Evolutionary conservation across 78 protist species (phyloP).

Genomic region (Dictyostelium firmibasis): DNA sequence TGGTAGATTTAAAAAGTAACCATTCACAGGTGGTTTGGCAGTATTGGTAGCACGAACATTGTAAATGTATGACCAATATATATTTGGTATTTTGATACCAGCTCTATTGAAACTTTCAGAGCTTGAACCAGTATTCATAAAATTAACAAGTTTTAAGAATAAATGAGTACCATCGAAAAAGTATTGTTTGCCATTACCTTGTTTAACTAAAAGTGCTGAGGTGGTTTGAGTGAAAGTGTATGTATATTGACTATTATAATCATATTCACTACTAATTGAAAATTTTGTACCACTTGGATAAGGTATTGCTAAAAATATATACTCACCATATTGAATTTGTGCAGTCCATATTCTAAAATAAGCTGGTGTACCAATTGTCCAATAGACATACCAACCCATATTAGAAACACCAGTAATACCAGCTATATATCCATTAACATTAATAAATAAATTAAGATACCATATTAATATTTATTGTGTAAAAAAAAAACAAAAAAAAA

Average conservation of each 20-base stretch:
- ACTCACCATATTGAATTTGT: conserved; percentile 10
- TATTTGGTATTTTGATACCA: conserved; percentile 1
- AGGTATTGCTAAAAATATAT: neutral
- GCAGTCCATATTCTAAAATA: neutral
- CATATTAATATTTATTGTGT: no score
- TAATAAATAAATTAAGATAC: no score
- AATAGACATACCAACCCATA: conserved; percentile 49
- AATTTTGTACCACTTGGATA: conserved; percentile 25
- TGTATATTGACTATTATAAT: neutral
- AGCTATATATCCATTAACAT: neutral
- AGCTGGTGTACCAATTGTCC: neutral
- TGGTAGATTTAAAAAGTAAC: neutral
- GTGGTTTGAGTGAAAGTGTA: neutral
- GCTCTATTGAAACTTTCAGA: neutral
- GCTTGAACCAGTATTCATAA: neutral
- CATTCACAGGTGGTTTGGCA: neutral
- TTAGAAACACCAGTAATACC: conserved; percentile 62
- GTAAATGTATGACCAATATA: neutral
- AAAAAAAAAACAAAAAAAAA: neutral
- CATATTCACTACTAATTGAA: neutral
- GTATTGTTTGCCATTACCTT: conserved; percentile 33
- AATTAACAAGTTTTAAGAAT: conserved; percentile 6
- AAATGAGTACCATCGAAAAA: conserved; percentile 43
- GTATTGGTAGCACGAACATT: conserved; percentile 26
- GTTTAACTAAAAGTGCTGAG: conserved; percentile 4